Evolutionary conservation across 2,329 filamentous ascomycete genomes (phyloP).

Genomic region (Botrytis elliptica): DNA sequence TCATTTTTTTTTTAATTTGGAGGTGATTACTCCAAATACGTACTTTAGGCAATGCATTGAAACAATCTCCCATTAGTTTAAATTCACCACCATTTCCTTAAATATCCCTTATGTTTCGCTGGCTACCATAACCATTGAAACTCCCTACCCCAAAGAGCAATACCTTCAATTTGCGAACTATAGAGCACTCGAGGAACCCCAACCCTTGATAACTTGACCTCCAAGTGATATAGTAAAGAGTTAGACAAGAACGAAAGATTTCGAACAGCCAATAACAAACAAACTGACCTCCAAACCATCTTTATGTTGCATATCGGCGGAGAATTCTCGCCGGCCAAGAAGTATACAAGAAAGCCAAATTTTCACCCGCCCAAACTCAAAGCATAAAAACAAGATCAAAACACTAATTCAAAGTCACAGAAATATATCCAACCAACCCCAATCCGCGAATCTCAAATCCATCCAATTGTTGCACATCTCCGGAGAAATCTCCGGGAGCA

Average conservation of each 20-base stretch:
- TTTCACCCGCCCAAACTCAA: no score
- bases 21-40: no score
- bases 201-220: neutral
- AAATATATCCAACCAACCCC: neutral
- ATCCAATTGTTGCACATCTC: neutral
- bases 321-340: neutral
- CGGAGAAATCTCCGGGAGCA: neutral
- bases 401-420: accelerated
- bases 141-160: neutral
- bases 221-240: neutral
- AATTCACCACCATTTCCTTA: accelerated
- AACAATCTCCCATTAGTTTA: no score
- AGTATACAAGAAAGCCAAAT: neutral
- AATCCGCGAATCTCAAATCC: neutral
- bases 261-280: neutral
- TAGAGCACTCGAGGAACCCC: accelerated
- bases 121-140: accelerated
- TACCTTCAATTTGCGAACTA: accelerated
- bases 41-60: no score
- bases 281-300: neutral
- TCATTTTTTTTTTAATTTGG: neutral
- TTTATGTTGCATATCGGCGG: neutral
- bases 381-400: neutral
- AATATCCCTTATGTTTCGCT: accelerated
- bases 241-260: neutral